phyloP scores from a whole-genome alignment of 2,329 filamentous ascomycete genomes.

The Lachnellula occidentalis region DNA sequence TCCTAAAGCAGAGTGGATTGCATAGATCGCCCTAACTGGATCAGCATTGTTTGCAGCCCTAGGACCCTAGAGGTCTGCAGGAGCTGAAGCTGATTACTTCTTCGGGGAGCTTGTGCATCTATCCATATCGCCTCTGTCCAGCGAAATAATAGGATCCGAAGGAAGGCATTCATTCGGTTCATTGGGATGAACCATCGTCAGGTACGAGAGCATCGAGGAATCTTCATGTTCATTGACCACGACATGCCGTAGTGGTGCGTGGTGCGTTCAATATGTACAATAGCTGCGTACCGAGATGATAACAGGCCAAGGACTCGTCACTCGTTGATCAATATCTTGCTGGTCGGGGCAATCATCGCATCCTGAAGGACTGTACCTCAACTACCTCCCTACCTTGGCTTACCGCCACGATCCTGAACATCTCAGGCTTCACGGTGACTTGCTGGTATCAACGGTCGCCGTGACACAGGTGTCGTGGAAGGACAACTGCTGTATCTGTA shows the following conservation, averaged over 20 bases:
- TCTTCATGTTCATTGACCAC: slow-evolving; percentile 1
- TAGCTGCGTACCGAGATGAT: not conserved
- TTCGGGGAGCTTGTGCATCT: slow-evolving; percentile 5
- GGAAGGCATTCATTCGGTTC: too few species aligned
- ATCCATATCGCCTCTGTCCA: not conserved
- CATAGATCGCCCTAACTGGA: slow-evolving; percentile 15
- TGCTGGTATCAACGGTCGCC: slow-evolving; percentile 1
- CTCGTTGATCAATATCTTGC: not conserved
- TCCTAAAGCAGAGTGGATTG: slow-evolving; percentile 18
- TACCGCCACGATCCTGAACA: not conserved
- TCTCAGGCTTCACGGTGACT: not conserved
- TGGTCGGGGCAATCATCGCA: not conserved
- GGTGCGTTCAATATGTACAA: not conserved
- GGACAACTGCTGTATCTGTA: slow-evolving; percentile 7
- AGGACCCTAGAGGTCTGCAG: slow-evolving; percentile 6
- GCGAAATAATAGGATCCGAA: not conserved
- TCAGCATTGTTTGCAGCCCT: not conserved
- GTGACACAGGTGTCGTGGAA: slow-evolving; percentile 5
- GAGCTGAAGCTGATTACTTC: slow-evolving; percentile 11
- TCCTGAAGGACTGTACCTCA: not conserved
- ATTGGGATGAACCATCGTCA: not conserved
- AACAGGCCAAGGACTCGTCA: not conserved
- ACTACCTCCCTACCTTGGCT: not conserved
- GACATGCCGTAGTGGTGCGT: slow-evolving; percentile 7
- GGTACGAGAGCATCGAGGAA: slow-evolving; percentile 3